A percentile compares a stretch with the other conserved stretches of the same genome.
Conservation (phyloP, 208 protist genomes). For the Angomonas deanei region DNA sequence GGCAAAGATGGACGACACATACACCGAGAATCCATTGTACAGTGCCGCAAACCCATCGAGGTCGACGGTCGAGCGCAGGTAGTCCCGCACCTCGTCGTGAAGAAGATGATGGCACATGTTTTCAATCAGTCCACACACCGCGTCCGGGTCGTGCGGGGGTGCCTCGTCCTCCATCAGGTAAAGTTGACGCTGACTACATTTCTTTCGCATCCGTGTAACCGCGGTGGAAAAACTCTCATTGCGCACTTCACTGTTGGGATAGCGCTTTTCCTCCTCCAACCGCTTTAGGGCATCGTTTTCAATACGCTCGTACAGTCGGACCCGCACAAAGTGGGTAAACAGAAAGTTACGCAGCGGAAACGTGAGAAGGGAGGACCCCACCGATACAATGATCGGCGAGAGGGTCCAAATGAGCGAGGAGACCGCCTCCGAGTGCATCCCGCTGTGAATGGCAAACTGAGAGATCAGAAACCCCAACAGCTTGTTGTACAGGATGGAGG, state of each 20-base stretch:
- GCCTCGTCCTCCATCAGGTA: neutral
- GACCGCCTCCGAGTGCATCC: neutral
- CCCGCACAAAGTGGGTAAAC: slow-evolving; percentile 27
- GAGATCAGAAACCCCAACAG: slow-evolving; percentile 8
- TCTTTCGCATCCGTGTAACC: neutral
- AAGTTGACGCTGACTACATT: neutral
- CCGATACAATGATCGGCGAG: slow-evolving; percentile 20
- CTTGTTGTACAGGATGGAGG: slow-evolving; percentile 12
- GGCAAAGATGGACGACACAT: slow-evolving; percentile 5
- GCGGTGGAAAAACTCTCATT: neutral
- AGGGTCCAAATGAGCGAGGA: slow-evolving; percentile 9
- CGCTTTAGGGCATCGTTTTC: neutral
- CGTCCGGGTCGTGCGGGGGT: slow-evolving; percentile 3
- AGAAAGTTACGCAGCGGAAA: slow-evolving; percentile 21
- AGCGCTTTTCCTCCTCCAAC: slow-evolving; percentile 13
- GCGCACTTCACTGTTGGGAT: neutral
- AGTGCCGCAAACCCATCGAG: slow-evolving; percentile 7
- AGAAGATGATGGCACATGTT: neutral
- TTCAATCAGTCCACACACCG: neutral
- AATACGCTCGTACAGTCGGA: slow-evolving; percentile 26
- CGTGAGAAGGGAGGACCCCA: slow-evolving; percentile 16
- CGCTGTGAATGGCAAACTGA: neutral
- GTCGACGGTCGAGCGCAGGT: neutral
- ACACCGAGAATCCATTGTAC: slow-evolving; percentile 21
- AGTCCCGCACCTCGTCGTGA: slow-evolving; percentile 1